Base-by-base conservation (phyloP, 805 yeast genomes). In the Starmerella bombicola region DNA sequence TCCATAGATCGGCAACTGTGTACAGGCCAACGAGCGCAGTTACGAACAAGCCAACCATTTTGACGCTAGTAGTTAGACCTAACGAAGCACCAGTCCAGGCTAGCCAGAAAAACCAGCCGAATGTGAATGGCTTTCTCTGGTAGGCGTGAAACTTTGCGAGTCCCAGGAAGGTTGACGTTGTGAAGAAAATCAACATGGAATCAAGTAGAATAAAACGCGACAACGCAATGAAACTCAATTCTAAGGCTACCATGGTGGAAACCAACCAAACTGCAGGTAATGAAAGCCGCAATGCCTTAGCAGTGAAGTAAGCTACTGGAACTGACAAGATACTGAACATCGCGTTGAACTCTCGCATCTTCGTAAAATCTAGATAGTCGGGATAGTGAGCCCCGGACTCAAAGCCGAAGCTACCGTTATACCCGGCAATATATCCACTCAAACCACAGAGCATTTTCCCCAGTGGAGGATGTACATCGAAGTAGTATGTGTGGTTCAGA, bases 381-480 rank as follows among this genome's bases (percentile, higher is more conserved):
- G 76, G 70, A 61, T 85, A 91, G 44, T 74, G 70, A 51, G 80
- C 81, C 32, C 96, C 96, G 60, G 71, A 75, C 47, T 85, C 94
- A 55, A 88, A 91, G 61, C 85, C 83, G 69, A 85, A 91, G 10
- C 71, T 60, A n/a, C 99, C 99, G 55, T 80, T 76, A 60, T 83
- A 91, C 3, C 96, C 95, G 38, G 79, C 75, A 19, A 91, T 54
- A 69, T 78, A 84, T 32, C 98, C 99, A 30, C 79, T 83, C 43
- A 77, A 70, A 0, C 97, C 97, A 62, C 88, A 83, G 51, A 86
- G 68, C 59, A 91, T 68, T 60, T 91, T 91, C 40, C 95, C 98
- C 61, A 91, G 83, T 18, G 99, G 99, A 8, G 99, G 99, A 63
- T 91, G 99, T 38, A 91, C 75, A 63, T 91, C 99, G 56, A 91